Percentiles rank a stretch among this genome's conserved stretches.
Conservation (phyloP, 805 yeast genomes). For the Myxozyma neotropica region DNA sequence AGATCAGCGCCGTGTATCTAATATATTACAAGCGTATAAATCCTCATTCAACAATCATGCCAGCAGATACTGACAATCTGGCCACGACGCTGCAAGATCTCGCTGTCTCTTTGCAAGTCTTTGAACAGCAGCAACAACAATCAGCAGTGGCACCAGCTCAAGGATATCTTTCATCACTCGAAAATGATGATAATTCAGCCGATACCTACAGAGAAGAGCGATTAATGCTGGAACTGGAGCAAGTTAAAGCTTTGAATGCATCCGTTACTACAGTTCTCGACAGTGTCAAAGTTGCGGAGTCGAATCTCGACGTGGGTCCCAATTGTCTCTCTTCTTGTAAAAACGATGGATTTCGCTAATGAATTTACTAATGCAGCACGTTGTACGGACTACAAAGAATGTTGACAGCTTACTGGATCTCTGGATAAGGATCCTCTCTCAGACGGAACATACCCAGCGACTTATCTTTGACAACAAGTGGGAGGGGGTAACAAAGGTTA, state of each 20-base stretch:
- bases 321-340: background rate
- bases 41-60: too few relatives aligned
- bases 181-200: background rate
- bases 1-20: too few relatives aligned
- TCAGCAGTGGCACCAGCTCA: constrained; percentile 4
- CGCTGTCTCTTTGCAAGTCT: constrained; percentile 11
- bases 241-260: constrained; percentile 25
- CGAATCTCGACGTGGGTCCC: constrained; percentile 26
- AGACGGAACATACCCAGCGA: constrained; percentile 41
- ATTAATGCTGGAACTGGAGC: constrained; percentile 20
- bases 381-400: constrained; percentile 34
- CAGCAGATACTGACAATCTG: constrained; percentile 12
- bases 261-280: constrained; percentile 25
- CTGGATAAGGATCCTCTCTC: constrained; percentile 41
- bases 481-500: constrained; percentile 39
- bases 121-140: constrained; percentile 7
- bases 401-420: constrained; percentile 39
- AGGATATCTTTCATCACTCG: background rate
- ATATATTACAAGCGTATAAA: too few relatives aligned
- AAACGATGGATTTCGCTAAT: background rate
- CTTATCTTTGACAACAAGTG: constrained; percentile 37
- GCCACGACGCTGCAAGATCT: constrained; percentile 20
- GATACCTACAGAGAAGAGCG: constrained; percentile 16
- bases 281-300: constrained; percentile 20
- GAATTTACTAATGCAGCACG: constrained; percentile 11